phyloP scores from a whole-genome alignment of 1,284 basidiomycete species.

The Polyporus tsugae region DNA sequence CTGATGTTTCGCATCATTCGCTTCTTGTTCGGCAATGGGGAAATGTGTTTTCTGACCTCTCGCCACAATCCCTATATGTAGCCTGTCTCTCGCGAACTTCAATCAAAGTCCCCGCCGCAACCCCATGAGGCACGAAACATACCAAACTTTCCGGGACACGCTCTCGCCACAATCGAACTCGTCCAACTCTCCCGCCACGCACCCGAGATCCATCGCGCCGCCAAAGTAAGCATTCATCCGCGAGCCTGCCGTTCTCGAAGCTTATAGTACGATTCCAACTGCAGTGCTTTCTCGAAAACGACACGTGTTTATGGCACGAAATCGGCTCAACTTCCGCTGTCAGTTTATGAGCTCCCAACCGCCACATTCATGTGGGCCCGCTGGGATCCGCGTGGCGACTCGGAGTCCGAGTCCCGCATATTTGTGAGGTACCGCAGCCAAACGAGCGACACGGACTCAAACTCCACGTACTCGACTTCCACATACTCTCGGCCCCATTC shows the following conservation, averaged over 20 bases:
- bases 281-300: slow-evolving; percentile 11
- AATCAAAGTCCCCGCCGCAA: slow-evolving; percentile 1
- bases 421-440: slow-evolving; percentile 36
- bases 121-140: not conserved
- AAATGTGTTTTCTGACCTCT: slow-evolving; percentile 15
- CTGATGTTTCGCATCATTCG: not conserved
- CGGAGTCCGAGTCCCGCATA: slow-evolving; percentile 34
- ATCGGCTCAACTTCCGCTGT: slow-evolving; percentile 31
- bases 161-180: slow-evolving; percentile 20
- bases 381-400: slow-evolving; percentile 40
- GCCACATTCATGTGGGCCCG: slow-evolving; percentile 50
- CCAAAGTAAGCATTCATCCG: slow-evolving; percentile 6
- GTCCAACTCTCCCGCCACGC: slow-evolving; percentile 13
- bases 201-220: slow-evolving; percentile 7
- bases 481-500: slow-evolving; percentile 19
- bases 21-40: not conserved
- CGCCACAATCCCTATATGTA: slow-evolving; percentile 26
- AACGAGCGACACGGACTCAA: slow-evolving; percentile 16
- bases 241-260: not conserved
- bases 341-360: slow-evolving; percentile 44
- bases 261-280: not conserved
- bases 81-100: slow-evolving; percentile 13
- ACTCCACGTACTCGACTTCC: slow-evolving; percentile 15
- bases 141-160: not conserved
- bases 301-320: slow-evolving; percentile 17